Evolutionary conservation across 1,284 basidiomycete genomes (phyloP).

Genomic region (Blastosporella zonata): DNA sequence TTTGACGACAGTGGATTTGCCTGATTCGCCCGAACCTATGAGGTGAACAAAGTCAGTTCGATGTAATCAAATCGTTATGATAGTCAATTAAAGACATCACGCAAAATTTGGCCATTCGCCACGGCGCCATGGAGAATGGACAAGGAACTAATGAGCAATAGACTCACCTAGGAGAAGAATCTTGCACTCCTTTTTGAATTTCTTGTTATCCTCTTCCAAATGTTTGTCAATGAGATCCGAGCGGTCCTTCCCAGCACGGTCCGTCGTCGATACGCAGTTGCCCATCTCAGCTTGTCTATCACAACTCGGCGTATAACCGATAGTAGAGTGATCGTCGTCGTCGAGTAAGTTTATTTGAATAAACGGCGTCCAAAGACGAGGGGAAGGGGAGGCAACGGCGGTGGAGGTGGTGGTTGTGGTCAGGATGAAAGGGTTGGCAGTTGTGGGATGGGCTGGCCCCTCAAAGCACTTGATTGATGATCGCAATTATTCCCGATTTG

Average conservation of each 20-base stretch:
- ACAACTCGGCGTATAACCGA: background rate
- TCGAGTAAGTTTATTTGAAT: background rate
- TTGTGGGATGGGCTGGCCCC: background rate
- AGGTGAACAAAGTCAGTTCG: background rate
- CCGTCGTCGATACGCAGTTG: conserved; percentile 9
- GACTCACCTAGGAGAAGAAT: conserved; percentile 8
- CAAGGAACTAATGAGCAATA: background rate
- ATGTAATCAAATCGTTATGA: background rate
- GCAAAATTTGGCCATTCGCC: background rate
- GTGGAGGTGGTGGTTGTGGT: background rate
- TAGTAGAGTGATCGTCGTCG: background rate
- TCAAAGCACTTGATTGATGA: conserved; percentile 1
- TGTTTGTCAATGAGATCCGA: conserved; percentile 11
- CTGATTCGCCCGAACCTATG: conserved; percentile 69
- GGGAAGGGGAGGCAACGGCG: background rate
- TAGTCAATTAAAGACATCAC: background rate
- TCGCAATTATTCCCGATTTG: background rate
- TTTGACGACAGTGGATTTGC: conserved; percentile 96
- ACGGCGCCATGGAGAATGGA: background rate
- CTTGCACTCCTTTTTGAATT: conserved; percentile 8
- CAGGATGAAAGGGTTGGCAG: background rate
- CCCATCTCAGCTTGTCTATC: conserved; percentile 5
- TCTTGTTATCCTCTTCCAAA: conserved; percentile 7
- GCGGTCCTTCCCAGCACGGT: conserved; percentile 6
- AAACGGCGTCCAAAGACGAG: background rate